These are phyloP conservation scores for Umbelopsis sp. DNA, from an alignment of 192 early-diverging fungal species.

Conservation along the genomic window DNA sequence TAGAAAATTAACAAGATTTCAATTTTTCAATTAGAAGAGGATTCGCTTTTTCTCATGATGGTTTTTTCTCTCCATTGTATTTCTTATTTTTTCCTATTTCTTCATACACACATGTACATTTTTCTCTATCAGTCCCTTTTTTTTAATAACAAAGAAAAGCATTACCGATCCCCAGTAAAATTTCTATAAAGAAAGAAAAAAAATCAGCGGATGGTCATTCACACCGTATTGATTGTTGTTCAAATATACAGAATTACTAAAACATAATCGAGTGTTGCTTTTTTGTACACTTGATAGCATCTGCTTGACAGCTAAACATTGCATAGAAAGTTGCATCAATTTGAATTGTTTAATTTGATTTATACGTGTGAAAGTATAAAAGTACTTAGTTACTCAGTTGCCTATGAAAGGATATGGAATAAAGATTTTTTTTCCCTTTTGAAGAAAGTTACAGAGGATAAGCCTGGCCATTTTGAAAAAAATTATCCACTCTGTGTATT, in stretches of 20 bases:
- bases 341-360: no score
- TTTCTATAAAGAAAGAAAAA: background rate
- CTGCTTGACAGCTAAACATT: no score
- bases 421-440: no score
- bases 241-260: background rate
- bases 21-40: conserved; percentile 13
- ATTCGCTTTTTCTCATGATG: background rate
- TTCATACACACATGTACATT: conserved; percentile 6
- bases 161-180: conserved; percentile 12
- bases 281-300: no score
- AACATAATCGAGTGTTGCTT: background rate
- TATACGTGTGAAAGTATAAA: no score
- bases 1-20: no score
- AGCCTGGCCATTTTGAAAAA: no score
- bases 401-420: no score
- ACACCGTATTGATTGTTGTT: conserved; percentile 14
- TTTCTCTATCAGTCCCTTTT: conserved; percentile 5
- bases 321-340: no score
- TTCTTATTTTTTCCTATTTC: background rate
- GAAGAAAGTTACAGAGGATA: no score
- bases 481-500: no score
- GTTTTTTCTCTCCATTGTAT: background rate
- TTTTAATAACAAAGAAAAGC: conserved; percentile 1
- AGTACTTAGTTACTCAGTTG: no score
- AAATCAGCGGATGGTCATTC: conserved; percentile 11